phyloP scores from a whole-genome alignment of 2,329 filamentous ascomycete genomes.

The Elsinoe perseae region DNA sequence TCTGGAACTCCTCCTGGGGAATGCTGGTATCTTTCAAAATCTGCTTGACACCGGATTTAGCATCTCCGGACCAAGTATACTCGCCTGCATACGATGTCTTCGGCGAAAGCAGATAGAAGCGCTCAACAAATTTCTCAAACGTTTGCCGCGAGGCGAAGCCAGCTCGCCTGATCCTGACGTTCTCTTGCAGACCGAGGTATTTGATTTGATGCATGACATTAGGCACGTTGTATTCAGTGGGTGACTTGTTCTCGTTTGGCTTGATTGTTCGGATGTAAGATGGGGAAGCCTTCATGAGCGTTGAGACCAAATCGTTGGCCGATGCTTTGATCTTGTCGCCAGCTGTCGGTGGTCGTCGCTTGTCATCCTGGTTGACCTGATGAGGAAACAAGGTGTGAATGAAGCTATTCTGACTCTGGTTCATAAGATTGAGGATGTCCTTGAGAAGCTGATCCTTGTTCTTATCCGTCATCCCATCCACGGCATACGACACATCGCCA shows the following conservation, averaged over 20 bases:
- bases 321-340: slow-evolving; percentile 94
- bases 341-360: slow-evolving; percentile 84
- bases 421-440: slow-evolving; percentile 80
- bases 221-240: slow-evolving; percentile 79
- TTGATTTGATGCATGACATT: slow-evolving; percentile 99
- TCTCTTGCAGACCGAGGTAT: slow-evolving; percentile 97
- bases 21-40: slow-evolving; percentile 97
- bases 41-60: slow-evolving; percentile 78
- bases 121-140: slow-evolving; percentile 96
- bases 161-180: slow-evolving; percentile 91
- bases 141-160: slow-evolving; percentile 96
- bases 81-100: slow-evolving; percentile 95
- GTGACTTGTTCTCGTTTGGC: slow-evolving; percentile 97
- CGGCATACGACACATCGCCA: slow-evolving; percentile 87
- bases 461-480: slow-evolving; percentile 97
- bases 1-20: slow-evolving; percentile 88
- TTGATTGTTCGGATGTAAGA: slow-evolving; percentile 99
- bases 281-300: slow-evolving; percentile 92
- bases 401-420: slow-evolving; percentile 75
- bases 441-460: slow-evolving; percentile 98
- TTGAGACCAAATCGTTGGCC: slow-evolving; percentile 88
- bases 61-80: slow-evolving; percentile 89
- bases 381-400: slow-evolving; percentile 84
- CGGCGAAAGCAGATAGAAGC: slow-evolving; percentile 90
- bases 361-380: slow-evolving; percentile 91